Evolutionary conservation across 371 early-diverging fungal species (phyloP).

Genomic region (Nematocida sp.): DNA sequence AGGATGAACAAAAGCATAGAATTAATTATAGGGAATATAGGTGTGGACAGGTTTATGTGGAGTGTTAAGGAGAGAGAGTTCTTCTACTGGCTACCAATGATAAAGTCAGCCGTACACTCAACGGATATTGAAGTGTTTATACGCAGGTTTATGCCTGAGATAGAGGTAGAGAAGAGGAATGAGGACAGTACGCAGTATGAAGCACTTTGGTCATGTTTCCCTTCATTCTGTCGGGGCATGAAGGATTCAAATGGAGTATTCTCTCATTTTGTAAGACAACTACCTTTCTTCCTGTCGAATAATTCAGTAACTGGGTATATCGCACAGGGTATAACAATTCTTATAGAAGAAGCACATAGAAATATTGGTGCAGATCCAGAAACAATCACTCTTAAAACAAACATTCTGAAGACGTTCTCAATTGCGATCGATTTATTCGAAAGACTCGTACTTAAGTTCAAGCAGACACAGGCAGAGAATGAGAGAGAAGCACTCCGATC

Average conservation of each 20-base stretch:
- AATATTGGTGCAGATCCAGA: not conserved
- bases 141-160: conserved; percentile 32
- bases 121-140: conserved; percentile 33
- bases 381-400: not conserved
- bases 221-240: conserved; percentile 46
- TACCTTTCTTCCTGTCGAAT: not conserved
- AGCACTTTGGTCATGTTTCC: conserved; percentile 53
- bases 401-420: conserved; percentile 12
- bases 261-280: not conserved
- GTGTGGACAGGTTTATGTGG: conserved; percentile 44
- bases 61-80: conserved; percentile 44
- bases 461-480: conserved; percentile 28
- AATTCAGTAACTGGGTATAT: conserved; percentile 43
- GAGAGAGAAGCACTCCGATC: conserved; percentile 30
- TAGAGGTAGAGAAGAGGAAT: not conserved
- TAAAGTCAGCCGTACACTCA: conserved; percentile 33
- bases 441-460: conserved; percentile 7
- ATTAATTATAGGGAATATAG: conserved; percentile 46
- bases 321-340: conserved; percentile 29
- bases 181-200: conserved; percentile 40
- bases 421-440: conserved; percentile 21
- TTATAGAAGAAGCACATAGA: conserved; percentile 34
- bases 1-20: conserved; percentile 37
- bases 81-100: conserved; percentile 55
- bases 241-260: conserved; percentile 8